These are phyloP conservation scores for Cordyceps fumosorosea DNA, from an alignment of 2,329 filamentous ascomycete species.

Conservation along the genomic window DNA sequence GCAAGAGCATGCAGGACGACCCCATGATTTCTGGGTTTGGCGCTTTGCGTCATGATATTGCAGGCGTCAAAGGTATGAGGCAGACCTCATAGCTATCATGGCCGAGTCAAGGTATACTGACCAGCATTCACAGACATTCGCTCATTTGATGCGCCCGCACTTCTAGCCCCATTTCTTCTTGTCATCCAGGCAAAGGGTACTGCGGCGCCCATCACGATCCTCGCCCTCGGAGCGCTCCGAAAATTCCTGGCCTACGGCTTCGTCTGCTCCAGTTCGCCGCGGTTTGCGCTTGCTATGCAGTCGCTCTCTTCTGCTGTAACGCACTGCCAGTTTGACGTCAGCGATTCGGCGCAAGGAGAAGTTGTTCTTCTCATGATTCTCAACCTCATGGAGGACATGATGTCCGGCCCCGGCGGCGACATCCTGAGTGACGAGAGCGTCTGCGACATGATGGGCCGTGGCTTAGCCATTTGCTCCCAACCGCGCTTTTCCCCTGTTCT, in stretches of 20 bases:
- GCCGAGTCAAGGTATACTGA: not conserved
- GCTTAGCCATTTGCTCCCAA: constrained; percentile 94
- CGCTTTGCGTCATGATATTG: constrained; percentile 78
- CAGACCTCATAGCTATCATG: too few relatives aligned
- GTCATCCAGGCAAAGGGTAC: constrained; percentile 96
- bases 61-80: constrained; percentile 66
- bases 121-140: constrained; percentile 60
- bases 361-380: constrained; percentile 91
- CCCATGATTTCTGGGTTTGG: constrained; percentile 94
- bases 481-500: constrained; percentile 84
- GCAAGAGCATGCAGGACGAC: constrained; percentile 95
- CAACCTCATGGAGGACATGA: constrained; percentile 97
- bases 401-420: constrained; percentile 85
- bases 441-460: constrained; percentile 99
- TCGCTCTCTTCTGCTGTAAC: constrained; percentile 90
- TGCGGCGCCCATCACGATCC: constrained; percentile 89
- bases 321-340: constrained; percentile 95
- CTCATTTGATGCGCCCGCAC: constrained; percentile 78
- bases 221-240: constrained; percentile 86
- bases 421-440: constrained; percentile 97
- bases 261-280: constrained; percentile 75
- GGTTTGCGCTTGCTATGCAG: constrained; percentile 88
- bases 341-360: constrained; percentile 89
- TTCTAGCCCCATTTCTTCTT: constrained; percentile 90
- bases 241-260: constrained; percentile 97